Percentiles rank a stretch among this genome's conserved stretches.
Conservation (phyloP, 2,329 filamentous ascomycete species). For the Dactylellina parvicollis region DNA sequence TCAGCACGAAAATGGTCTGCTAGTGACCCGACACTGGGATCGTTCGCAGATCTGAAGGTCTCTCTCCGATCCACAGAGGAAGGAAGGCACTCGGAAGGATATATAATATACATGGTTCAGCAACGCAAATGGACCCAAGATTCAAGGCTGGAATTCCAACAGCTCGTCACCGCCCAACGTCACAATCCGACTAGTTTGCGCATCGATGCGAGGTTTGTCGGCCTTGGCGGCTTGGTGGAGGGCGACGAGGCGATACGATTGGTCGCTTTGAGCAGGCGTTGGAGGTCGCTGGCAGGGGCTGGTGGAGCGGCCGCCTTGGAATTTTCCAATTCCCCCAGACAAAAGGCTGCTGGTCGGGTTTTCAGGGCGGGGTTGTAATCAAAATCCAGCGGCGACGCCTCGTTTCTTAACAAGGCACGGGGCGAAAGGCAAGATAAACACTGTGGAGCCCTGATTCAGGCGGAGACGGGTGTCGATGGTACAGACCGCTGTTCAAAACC, state of each 20-base stretch:
- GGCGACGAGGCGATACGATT: conserved; percentile 18
- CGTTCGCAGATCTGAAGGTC: background rate
- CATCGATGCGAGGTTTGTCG: conserved; percentile 50
- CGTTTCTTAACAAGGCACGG: conserved; percentile 44
- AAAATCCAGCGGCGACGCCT: conserved; percentile 21
- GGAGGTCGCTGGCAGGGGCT: background rate
- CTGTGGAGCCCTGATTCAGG: background rate
- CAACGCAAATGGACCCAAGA: conserved; percentile 12
- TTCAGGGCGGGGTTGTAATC: conserved; percentile 22
- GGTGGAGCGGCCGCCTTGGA: conserved; percentile 9
- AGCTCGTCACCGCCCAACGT: conserved; percentile 22
- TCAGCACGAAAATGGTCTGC: background rate
- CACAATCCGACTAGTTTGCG: conserved; percentile 40
- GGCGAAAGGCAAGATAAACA: conserved; percentile 3
- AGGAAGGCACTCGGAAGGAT: background rate
- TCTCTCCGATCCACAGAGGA: background rate
- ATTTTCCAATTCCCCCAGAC: background rate
- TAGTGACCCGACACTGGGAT: background rate
- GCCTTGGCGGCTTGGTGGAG: conserved; percentile 46
- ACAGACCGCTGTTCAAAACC: conserved; percentile 13
- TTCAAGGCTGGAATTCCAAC: conserved; percentile 31
- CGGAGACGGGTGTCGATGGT: no score
- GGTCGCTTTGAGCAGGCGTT: conserved; percentile 24
- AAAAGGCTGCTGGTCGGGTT: conserved; percentile 12
- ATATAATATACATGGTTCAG: background rate